Evolutionary conservation across 495 filamentous ascomycete genomes (phyloP).

Genomic region (Platismatia glauca): DNA sequence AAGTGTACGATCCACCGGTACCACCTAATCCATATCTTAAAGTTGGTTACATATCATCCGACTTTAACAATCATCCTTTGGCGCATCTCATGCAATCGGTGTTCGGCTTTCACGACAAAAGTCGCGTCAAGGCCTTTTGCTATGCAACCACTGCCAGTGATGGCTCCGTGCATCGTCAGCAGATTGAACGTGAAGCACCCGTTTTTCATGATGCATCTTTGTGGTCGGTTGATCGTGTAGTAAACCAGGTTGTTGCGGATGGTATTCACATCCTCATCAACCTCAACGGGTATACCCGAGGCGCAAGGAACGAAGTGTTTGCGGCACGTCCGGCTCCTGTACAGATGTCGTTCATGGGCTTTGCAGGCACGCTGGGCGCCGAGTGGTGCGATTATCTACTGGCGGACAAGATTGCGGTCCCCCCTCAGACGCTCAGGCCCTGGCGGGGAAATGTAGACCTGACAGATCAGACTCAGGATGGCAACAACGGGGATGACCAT

Average conservation of each 20-base stretch:
- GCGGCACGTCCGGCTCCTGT: conserved; percentile 90
- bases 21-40: conserved; percentile 77
- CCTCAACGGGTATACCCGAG: conserved; percentile 92
- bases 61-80: conserved; percentile 98
- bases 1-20: conserved; percentile 72
- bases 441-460: conserved; percentile 65
- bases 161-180: conserved; percentile 79
- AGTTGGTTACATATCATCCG: conserved; percentile 93
- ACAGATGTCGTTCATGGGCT: conserved; percentile 99
- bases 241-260: conserved; percentile 87
- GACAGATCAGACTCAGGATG: conserved; percentile 60
- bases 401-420: conserved; percentile 82
- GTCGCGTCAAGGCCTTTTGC: conserved; percentile 74
- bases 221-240: conserved; percentile 77
- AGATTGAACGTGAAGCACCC: conserved; percentile 91
- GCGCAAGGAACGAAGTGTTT: conserved; percentile 96
- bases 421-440: conserved; percentile 69
- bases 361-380: conserved; percentile 90
- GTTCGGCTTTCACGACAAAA: conserved; percentile 78
- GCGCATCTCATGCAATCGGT: conserved; percentile 98
- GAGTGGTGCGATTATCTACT: conserved; percentile 99
- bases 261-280: conserved; percentile 96
- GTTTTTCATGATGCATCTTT: conserved; percentile 81
- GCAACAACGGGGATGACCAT: conserved; percentile 51
- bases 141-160: conserved; percentile 96